Conservation (phyloP, 2,329 filamentous ascomycete genomes). For the Diaporthe amygdali region DNA sequence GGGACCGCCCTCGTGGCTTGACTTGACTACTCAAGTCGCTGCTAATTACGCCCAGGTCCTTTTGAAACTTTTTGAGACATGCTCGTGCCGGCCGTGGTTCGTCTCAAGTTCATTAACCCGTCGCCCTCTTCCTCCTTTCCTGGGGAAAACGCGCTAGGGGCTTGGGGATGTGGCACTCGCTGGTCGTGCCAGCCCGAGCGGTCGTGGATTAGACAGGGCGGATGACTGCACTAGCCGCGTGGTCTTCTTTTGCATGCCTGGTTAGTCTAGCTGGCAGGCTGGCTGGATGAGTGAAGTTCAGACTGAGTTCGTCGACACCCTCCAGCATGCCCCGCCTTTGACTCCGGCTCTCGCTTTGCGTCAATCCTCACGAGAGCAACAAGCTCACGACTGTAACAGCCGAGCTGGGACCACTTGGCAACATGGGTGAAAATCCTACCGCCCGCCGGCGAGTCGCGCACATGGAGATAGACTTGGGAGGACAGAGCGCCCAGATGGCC, state of each 20-base stretch:
- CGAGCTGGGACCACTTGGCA: not conserved
- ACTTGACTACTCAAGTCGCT: too few species aligned
- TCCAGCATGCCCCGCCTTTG: not conserved
- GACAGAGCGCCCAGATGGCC: too few species aligned
- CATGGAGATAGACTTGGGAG: too few species aligned
- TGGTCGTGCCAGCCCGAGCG: too few species aligned
- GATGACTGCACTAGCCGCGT: too few species aligned
- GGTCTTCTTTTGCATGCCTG: too few species aligned
- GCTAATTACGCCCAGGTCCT: not conserved
- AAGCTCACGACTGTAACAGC: not conserved
- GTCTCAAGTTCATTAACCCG: conserved; percentile 3
- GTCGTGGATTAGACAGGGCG: too few species aligned
- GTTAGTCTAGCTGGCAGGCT: too few species aligned
- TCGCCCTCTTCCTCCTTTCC: not conserved
- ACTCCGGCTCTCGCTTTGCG: not conserved
- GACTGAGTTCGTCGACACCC: not conserved
- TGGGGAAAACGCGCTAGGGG: not conserved
- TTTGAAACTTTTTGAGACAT: not conserved
- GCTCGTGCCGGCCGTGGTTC: not conserved
- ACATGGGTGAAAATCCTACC: not conserved
- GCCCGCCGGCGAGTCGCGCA: not conserved
- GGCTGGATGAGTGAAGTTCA: too few species aligned
- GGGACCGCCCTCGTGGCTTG: not conserved
- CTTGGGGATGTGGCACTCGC: not conserved
- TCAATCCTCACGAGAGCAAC: not conserved